Conservation (phyloP, 2,329 filamentous ascomycete genomes). For the Pseudocercospora pini-densiflorae region DNA sequence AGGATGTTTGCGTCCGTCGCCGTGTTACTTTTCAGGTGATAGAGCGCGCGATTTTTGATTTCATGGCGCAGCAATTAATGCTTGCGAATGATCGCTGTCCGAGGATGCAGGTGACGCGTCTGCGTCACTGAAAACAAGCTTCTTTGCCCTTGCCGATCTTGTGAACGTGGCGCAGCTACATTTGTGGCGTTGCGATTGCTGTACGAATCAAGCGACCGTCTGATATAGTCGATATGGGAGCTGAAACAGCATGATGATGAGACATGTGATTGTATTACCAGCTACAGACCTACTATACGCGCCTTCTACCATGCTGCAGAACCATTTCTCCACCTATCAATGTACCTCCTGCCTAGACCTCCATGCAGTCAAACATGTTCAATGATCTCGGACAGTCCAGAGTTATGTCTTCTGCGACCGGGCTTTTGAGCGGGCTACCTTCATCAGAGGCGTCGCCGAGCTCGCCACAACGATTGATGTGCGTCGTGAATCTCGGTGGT, state of each 20-base stretch:
- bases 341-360: not conserved
- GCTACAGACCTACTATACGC: not conserved
- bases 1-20: not conserved
- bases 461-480: constrained; percentile 22
- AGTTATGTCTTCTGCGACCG: constrained; percentile 5
- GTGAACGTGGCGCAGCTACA: not conserved
- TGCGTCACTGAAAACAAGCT: constrained; percentile 2
- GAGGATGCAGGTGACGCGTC: constrained; percentile 1
- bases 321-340: not conserved
- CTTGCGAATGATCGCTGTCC: not conserved
- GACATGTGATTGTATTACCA: not conserved
- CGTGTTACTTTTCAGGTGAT: not conserved
- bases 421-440: constrained; percentile 10
- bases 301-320: not conserved
- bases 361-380: not conserved
- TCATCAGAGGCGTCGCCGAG: constrained; percentile 23
- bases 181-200: not conserved
- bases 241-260: no score
- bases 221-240: not conserved
- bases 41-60: not conserved
- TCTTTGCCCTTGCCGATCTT: not conserved
- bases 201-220: not conserved
- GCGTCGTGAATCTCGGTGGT: constrained; percentile 9
- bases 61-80: not conserved
- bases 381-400: not conserved